phyloP scores from a whole-genome alignment of 306 rosid genomes.

The Vachellia pachyceras region DNA sequence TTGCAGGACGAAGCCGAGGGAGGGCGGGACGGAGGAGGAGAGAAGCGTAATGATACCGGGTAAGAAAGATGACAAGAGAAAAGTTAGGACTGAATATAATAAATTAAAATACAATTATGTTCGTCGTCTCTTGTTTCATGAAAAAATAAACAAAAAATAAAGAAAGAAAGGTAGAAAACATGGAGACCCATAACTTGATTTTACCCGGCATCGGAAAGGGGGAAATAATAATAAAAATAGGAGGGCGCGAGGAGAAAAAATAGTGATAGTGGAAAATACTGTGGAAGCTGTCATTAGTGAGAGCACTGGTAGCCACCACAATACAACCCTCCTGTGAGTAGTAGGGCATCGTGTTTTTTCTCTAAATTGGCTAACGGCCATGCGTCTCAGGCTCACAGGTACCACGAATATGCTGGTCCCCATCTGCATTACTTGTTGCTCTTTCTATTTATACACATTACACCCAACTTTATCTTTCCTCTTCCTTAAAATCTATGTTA shows the following conservation, averaged over 20 bases:
- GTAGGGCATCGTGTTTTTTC: constrained; percentile 10
- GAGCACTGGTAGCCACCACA: constrained; percentile 52
- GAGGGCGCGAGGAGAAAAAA: background rate
- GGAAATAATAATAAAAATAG: background rate
- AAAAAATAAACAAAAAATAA: constrained; percentile 38
- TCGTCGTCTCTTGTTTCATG: constrained; percentile 36
- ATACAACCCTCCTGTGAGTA: constrained; percentile 40
- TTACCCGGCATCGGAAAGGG: constrained; percentile 31
- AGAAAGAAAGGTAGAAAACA: constrained; percentile 49
- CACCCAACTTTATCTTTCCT: constrained; percentile 30
- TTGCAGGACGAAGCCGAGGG: constrained; percentile 47
- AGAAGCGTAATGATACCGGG: constrained; percentile 55
- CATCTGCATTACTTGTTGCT: constrained; percentile 37
- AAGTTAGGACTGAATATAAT: constrained; percentile 1
- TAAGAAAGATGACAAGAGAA: constrained; percentile 28
- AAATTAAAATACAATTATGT: background rate
- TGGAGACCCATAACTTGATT: constrained; percentile 48
- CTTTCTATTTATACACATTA: constrained; percentile 19
- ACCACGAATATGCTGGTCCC: constrained; percentile 67
- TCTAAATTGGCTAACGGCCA: constrained; percentile 48
- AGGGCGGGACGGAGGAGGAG: constrained; percentile 27
- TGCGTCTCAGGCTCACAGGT: constrained; percentile 58
- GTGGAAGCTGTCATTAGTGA: constrained; percentile 49
- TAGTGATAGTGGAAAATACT: constrained; percentile 71
- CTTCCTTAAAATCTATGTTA: constrained; percentile 36